Evolutionary conservation across 139 green algal genomes (phyloP).

Genomic region (Chlorella sp.): DNA sequence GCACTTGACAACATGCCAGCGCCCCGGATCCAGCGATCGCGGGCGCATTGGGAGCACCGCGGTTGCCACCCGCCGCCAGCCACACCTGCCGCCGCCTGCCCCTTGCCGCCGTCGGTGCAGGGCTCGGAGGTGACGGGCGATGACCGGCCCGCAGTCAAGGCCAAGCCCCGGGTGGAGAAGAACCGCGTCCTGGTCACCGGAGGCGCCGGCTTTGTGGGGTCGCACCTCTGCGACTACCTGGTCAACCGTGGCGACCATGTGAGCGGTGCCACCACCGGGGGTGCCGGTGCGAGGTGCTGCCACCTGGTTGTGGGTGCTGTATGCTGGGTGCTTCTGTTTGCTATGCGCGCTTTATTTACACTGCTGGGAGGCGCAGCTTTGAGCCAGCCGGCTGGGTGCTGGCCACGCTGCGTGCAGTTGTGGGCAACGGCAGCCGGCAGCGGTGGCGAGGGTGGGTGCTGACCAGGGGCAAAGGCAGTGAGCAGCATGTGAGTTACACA

Average conservation of each 20-base stretch:
- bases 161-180: constrained; percentile 83
- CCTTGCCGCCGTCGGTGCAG: neutral
- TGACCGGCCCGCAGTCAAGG: constrained; percentile 71
- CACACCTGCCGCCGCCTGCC: neutral
- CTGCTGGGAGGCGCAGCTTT: too few relatives aligned
- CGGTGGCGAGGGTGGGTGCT: too few relatives aligned
- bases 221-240: constrained; percentile 93
- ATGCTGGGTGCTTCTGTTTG: too few relatives aligned
- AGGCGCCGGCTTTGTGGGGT: constrained; percentile 97
- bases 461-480: too few relatives aligned
- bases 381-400: too few relatives aligned
- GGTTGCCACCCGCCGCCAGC: neutral
- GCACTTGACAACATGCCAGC: neutral
- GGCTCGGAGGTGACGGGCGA: constrained; percentile 23
- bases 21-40: neutral
- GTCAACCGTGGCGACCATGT: constrained; percentile 91
- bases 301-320: neutral
- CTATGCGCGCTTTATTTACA: too few relatives aligned
- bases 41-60: neutral
- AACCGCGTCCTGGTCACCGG: constrained; percentile 94
- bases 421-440: too few relatives aligned
- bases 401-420: too few relatives aligned
- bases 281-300: neutral
- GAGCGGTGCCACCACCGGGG: constrained; percentile 21
- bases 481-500: too few relatives aligned